phyloP scores from a whole-genome alignment of 2,329 filamentous ascomycete genomes.

The Colletotrichum chrysophilum region DNA sequence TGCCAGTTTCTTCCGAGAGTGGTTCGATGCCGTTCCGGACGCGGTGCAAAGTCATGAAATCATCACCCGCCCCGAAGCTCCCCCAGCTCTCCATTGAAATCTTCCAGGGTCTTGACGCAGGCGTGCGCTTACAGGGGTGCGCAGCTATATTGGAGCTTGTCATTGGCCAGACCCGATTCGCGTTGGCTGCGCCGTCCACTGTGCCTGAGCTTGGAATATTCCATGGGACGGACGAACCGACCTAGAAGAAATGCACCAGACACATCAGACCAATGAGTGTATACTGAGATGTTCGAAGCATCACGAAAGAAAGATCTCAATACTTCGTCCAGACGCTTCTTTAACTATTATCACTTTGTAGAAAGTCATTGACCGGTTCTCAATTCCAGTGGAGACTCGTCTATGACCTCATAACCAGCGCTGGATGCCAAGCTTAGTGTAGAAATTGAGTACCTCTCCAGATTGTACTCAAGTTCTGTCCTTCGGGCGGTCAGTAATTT shows the following conservation, averaged over 20 bases:
- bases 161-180: slow-evolving; percentile 4
- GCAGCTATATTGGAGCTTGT: neutral
- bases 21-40: slow-evolving; percentile 16
- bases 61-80: slow-evolving; percentile 16
- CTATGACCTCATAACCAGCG: neutral
- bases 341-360: neutral
- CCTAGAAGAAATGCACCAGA: neutral
- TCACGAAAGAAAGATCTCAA: neutral
- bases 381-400: neutral
- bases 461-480: neutral
- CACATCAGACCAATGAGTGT: neutral
- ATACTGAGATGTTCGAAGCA: neutral
- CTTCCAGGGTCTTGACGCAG: slow-evolving; percentile 3
- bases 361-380: neutral
- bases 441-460: neutral
- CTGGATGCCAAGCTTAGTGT: neutral
- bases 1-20: slow-evolving; percentile 3
- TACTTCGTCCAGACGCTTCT: neutral
- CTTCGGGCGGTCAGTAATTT: neutral
- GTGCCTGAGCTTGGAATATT: neutral
- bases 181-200: neutral
- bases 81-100: slow-evolving; percentile 7
- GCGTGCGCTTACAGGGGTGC: neutral
- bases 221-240: neutral
- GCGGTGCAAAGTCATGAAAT: slow-evolving; percentile 21